A percentile compares a stretch with the other conserved stretches of the same genome.
These are phyloP conservation scores for Penicillium sp. DNA, from an alignment of 2,329 filamentous ascomycete species.

Conservation along the genomic window DNA sequence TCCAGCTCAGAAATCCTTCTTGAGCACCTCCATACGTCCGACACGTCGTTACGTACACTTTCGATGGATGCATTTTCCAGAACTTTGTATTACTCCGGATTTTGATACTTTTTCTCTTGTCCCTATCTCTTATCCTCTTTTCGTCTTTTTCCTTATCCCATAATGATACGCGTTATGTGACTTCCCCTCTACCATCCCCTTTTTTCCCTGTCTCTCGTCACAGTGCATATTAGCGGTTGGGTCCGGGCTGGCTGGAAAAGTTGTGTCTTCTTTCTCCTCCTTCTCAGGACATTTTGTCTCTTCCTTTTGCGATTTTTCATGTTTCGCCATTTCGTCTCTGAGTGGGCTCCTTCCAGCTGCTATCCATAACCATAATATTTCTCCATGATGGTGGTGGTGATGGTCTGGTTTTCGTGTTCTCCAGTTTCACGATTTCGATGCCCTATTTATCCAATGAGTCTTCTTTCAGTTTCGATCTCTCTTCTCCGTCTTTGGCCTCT, in stretches of 20 bases:
- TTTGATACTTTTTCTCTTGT: constrained; percentile 19
- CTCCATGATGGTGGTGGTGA: constrained; percentile 14
- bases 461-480: constrained; percentile 13
- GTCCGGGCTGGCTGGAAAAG: constrained; percentile 39
- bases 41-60: background rate
- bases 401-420: constrained; percentile 10
- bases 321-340: background rate
- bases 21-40: background rate
- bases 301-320: constrained; percentile 5
- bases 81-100: constrained; percentile 42
- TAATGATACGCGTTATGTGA: constrained; percentile 47
- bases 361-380: background rate
- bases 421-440: constrained; percentile 25
- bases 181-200: constrained; percentile 15
- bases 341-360: background rate
- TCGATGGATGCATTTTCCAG: constrained; percentile 23
- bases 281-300: constrained; percentile 29
- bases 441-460: constrained; percentile 21
- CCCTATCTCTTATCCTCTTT: constrained; percentile 15
- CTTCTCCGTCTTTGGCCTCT: constrained; percentile 11
- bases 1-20: background rate
- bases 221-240: constrained; percentile 47
- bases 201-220: constrained; percentile 31
- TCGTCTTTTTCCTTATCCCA: constrained; percentile 24
- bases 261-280: constrained; percentile 33